Base-by-base conservation (phyloP, 164 flowering plant species). In the Protea cynaroides region DNA sequence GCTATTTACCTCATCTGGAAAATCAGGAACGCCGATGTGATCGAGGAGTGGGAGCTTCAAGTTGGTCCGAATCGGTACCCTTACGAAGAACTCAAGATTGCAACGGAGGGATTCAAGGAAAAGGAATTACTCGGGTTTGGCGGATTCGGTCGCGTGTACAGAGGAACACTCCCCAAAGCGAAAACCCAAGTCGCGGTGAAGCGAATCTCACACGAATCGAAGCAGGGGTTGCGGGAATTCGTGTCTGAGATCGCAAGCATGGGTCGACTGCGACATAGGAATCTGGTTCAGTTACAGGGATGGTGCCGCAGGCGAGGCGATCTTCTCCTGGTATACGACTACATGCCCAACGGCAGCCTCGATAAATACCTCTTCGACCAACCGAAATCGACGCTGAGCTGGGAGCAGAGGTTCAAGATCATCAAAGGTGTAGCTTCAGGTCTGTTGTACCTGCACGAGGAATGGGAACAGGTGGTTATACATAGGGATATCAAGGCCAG, bases 401-500 rank as follows among this genome's bases (percentile, higher is more conserved):
- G 93, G 90, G 65, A 72, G 13, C 82, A 82, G 64, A 72, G 89
- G 36, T 77, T 74, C 49, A 75, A 76, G 46, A 81, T 87, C 61
- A 77, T 87, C 36, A 80, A 77, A 62, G 90, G 76, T 10, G 79
- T 87, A 0, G 89, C 90, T 25, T 71, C 84, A 0, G 93, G 77
- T 6, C 83, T 87, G 6, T 66, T 83, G 17, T 87, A 87, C 64
- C 46, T 87, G 7, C 92, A 87, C 66, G 86, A 85, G 58, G 85
- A 79, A 18, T 87, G 80, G 70, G 89, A 85, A 43, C 87, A 87
- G 65, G 74, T 78, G 3, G 89, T 87, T 58, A 68, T 87, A 58
- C 92, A 87, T 58, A 69, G 92, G 38, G 92, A 87, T 64, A 67
- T 87, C 12, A 87, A 87, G 65, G 86, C 89, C 0, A 79, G 86